Base-by-base conservation (phyloP, 768 basidiomycete species). In the Cystobasidium ongulense region DNA sequence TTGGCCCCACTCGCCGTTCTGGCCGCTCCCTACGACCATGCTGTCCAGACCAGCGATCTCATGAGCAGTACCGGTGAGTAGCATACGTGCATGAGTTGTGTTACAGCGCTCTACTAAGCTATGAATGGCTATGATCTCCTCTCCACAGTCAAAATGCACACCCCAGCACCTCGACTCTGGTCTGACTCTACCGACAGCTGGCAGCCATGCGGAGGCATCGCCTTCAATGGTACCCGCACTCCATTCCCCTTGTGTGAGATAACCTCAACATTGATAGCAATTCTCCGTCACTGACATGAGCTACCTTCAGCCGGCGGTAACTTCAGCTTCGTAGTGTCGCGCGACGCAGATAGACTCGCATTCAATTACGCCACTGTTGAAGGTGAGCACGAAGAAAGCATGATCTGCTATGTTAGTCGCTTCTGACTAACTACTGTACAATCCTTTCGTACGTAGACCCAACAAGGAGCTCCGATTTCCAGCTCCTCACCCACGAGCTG, bases 211-310 rank as follows among this genome's bases (percentile, higher is more conserved):
- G 63, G 63, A 7, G 63, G 63, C 35, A 64, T 64, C 35, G 31
- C 63, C 43, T 64, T 64, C 63, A 64, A 64, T 35, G 63, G 63
- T 23, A 64, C 63, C 8, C 63, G 63, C 23, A 64, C 63, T 39
- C 33, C 31, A 17, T 64, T 64, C 63, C 63, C 63, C 3, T 35
- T 64, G 10, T 64, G 63, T 64, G 25, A 10, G 63, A 4, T 46
- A 35, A 33, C 10, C 39, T 29, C 10, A 17, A 10, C 33, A 4
- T 64, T 13, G 11, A 17, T 21, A 11, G 57, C 21, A 27, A 4
- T 59, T 4, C 33, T 35, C 53, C 11, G 33, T 59, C 57, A 15
- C 25, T 29, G 33, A 35, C 57, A 15, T 31, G 25, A 15, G 11
- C 27, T 31, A 4, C 35, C 21, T 17, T 11, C 33, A 64, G 63